phyloP scores from a whole-genome alignment of 805 yeast genomes.

The Suhomyces tanzawaensis region DNA sequence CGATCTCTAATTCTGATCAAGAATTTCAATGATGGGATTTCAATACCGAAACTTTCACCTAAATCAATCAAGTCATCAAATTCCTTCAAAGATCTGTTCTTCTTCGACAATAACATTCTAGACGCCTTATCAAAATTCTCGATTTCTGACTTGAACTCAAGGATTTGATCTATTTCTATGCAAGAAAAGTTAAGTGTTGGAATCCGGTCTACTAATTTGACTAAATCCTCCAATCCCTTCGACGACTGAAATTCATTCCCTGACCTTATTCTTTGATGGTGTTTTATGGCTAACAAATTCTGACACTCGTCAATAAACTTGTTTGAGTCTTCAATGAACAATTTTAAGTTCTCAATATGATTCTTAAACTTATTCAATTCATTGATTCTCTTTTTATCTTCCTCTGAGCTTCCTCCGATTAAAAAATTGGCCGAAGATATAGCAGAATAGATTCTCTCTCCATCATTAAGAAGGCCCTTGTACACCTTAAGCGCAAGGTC shows the following conservation, averaged over 20 bases:
- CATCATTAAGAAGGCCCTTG: constrained; percentile 48
- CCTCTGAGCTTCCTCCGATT: constrained; percentile 4
- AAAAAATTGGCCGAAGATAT: constrained; percentile 28
- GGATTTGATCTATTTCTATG: constrained; percentile 59
- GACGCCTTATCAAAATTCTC: constrained; percentile 50
- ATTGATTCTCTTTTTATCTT: constrained; percentile 9
- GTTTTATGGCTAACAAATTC: constrained; percentile 48
- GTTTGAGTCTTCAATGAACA: constrained; percentile 45
- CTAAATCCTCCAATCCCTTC: constrained; percentile 29
- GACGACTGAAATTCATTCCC: constrained; percentile 19
- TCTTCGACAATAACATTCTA: constrained; percentile 33
- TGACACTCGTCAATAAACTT: constrained; percentile 58
- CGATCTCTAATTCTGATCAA: constrained; percentile 35
- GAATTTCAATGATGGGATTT: constrained; percentile 45
- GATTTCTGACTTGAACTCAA: constrained; percentile 52
- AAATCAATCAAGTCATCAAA: constrained; percentile 51
- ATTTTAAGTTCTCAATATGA: constrained; percentile 32
- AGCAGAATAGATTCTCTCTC: constrained; percentile 48
- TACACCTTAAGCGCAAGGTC: constrained; percentile 48
- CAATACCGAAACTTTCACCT: constrained; percentile 61
- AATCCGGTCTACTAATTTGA: constrained; percentile 43
- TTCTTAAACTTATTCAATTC: constrained; percentile 16
- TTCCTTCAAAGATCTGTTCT: constrained; percentile 39
- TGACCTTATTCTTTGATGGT: constrained; percentile 47
- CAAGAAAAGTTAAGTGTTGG: constrained; percentile 50